Base-by-base conservation (phyloP, 192 early-diverging fungal genomes). In the Linnemannia elongata region DNA sequence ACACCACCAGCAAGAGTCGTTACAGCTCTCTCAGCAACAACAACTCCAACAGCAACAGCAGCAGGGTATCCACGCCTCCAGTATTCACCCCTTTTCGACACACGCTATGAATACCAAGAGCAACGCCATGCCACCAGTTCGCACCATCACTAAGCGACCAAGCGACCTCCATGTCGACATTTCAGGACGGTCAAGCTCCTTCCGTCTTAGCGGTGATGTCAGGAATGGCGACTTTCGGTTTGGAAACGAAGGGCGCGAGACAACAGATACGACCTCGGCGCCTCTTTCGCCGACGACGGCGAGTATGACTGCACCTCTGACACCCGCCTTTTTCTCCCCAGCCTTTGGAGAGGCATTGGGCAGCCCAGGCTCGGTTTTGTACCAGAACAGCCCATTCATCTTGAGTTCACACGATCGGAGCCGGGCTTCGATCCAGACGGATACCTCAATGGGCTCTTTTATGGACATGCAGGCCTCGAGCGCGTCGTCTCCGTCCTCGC, bases 301-400 rank as follows among this genome's bases (percentile, higher is more conserved):
- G 36, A 69, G 47, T 35, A 57, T 81, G 60, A 72, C 82, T 9
- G 84, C 89, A 52, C 94, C 93, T 10, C 88, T 88, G 15, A 94
- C 93, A n/a, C 94, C 94, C 0, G 92, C 90, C 27, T 94, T 95
- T 88, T 95, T 95, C 60, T 92, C 94, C 60, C 93, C 94, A n/a
- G 91, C 89, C 69, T 95, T 95, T 78, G 87, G 93, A 57, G 93
- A 93, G 18, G 91, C 94, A 6, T 83, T 95, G 47, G 71, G 79
- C 10, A 87, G 85, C 68, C 85, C 85, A 24, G 79, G 85, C 9
- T 73, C 79, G 9, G 49, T 74, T 41, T 22, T 87, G 27, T 87
- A 81, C 41, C 85, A 81, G 22, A 87, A 78, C 54, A 87, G 85
- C 54, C 85, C 85, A 0, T 87, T 87, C 66, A 55, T 87, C 12